Evolutionary conservation across 345 rosid species (phyloP), one percentile per base, ranked within the genome.

Genomic region (Salix udensis): DNA sequence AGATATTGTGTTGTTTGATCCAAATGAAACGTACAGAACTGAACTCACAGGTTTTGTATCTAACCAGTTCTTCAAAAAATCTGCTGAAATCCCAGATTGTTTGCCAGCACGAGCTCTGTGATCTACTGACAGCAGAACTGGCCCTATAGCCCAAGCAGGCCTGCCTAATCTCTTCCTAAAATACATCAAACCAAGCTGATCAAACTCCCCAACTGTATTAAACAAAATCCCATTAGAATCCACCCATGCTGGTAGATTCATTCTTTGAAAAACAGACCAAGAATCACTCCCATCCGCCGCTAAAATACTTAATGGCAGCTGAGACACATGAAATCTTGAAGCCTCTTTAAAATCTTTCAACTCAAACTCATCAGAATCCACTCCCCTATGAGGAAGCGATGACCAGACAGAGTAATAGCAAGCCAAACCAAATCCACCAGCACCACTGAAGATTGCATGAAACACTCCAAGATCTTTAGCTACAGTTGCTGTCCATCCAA

Each of bases 1-100:
- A 12, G 84, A 77, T 19, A 93, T 87, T 40, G 92, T 85, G 82
- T 91, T 91, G 79, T 86, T 82, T 1, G 97, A 91, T 6, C 96
- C 96, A 67, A 91, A 93, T n/a, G 89, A 89, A 4, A 91, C 79
- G 65, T 88, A 93, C 4, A 91, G 48, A 2, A 91, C 97, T 1
- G 97, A 93, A 15, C 55, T 72, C 10, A 13, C 81, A 18, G 92
- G 89, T 73, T 91, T 91, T 18, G 82, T 16, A 72, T 90, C 89
- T 7, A 93, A 84, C 97, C 97, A 91, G 11, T 77, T 76, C 15
- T 65, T 73, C 69, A 89, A 86, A 12, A 31, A 26, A 52, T 80
- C 88, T 19, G 80, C 30, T 4, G 72, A 70, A 24, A 68, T 24
- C 13, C 73, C 83, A 15, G 52, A 52, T 34, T 71, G 77, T 74